Evolutionary conservation across 192 early-diverging fungal species (phyloP).

Genomic region (Pilaira anomala): DNA sequence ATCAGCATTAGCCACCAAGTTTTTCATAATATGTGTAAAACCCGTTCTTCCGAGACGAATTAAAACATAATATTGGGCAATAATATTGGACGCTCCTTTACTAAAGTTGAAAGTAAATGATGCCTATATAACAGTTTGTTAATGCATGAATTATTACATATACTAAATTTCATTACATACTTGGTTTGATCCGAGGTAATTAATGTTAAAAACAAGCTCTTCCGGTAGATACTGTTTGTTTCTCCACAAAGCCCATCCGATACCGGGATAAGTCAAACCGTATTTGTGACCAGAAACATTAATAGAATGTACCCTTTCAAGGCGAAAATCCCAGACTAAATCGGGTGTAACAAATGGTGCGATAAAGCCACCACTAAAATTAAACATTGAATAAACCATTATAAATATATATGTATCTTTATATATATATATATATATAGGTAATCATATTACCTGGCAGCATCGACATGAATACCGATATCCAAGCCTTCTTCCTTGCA

Average conservation of each 20-base stretch:
- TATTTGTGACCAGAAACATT: conserved; percentile 86
- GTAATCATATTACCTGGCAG: conserved; percentile 46
- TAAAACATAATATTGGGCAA: conserved; percentile 84
- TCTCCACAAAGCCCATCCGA: conserved; percentile 83
- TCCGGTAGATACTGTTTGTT: conserved; percentile 63
- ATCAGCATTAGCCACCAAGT: conserved; percentile 53
- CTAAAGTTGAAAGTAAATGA: conserved; percentile 80
- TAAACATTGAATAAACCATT: background rate
- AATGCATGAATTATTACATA: background rate
- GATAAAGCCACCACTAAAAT: conserved; percentile 70
- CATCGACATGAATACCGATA: conserved; percentile 83
- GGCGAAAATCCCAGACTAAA: conserved; percentile 60
- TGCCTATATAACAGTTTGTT: conserved; percentile 14
- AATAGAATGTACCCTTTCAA: conserved; percentile 71
- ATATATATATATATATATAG: background rate
- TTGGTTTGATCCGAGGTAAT: conserved; percentile 69
- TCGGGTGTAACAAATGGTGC: conserved; percentile 79
- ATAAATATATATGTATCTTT: no score
- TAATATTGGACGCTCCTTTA: conserved; percentile 62
- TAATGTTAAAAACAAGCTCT: conserved; percentile 71
- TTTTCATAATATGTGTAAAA: conserved; percentile 65
- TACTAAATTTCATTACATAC: conserved; percentile 25
- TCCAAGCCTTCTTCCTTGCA: conserved; percentile 60
- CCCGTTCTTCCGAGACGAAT: conserved; percentile 68
- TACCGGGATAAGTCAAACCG: conserved; percentile 78